A percentile compares a stretch with the other conserved stretches of the same genome.
These are phyloP conservation scores for Camillea tinctor DNA, from an alignment of 2,329 filamentous ascomycete species.

Conservation along the genomic window DNA sequence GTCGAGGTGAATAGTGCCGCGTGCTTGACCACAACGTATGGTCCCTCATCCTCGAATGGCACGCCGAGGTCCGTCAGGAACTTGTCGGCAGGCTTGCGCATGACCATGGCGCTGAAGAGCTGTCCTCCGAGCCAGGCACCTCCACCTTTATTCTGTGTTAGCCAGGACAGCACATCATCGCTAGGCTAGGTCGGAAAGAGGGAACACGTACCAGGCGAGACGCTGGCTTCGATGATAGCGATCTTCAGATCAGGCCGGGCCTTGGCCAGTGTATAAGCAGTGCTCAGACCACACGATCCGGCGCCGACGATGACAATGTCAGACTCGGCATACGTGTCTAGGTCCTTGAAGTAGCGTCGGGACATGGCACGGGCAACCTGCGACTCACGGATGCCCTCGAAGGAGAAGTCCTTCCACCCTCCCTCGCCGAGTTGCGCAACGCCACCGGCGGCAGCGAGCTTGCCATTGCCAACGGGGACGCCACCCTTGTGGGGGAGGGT, in stretches of 20 bases:
- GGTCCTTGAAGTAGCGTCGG: constrained; percentile 85
- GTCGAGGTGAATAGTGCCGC: constrained; percentile 90
- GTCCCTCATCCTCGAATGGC: constrained; percentile 82
- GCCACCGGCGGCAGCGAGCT: constrained; percentile 43
- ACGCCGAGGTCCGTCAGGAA: constrained; percentile 82
- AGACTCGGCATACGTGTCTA: constrained; percentile 86
- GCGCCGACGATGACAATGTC: constrained; percentile 93
- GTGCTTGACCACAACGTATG: constrained; percentile 91
- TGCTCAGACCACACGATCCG: constrained; percentile 81
- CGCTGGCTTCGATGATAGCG: constrained; percentile 83
- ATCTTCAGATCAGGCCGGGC: constrained; percentile 88
- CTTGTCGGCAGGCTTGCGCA: constrained; percentile 86
- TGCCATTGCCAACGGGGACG: constrained; percentile 38
- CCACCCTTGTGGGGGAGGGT: constrained; percentile 49
- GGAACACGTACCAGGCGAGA: constrained; percentile 61
- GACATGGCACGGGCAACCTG: constrained; percentile 94
- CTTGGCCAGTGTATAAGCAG: constrained; percentile 81
- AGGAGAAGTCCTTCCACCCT: constrained; percentile 80
- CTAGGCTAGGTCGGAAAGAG: not conserved
- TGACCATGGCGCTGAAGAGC: constrained; percentile 92
- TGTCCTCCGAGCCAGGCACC: constrained; percentile 93
- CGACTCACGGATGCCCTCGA: constrained; percentile 84
- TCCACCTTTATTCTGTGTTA: constrained; percentile 53
- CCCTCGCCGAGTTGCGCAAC: constrained; percentile 65
- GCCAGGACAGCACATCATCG: no score